phyloP scores from a whole-genome alignment of 2,329 filamentous ascomycete genomes.

The Botryotinia globosa region DNA sequence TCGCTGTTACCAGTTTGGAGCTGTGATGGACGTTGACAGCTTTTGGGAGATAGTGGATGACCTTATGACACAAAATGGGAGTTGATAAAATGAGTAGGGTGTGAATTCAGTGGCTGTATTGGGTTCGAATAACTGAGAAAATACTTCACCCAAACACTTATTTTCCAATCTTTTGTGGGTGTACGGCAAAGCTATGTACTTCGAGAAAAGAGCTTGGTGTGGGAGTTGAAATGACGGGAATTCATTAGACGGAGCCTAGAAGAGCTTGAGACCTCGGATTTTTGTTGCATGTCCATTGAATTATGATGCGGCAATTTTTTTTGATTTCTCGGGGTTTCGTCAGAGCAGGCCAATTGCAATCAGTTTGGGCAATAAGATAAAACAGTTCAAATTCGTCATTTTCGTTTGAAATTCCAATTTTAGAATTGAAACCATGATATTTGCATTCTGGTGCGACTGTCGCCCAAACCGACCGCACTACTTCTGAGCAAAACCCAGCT shows the following conservation, averaged over 20 bases:
- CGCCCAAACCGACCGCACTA: neutral
- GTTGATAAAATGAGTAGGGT: neutral
- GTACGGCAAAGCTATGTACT: neutral
- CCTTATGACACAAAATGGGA: conserved; percentile 13
- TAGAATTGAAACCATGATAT: neutral
- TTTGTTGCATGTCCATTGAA: neutral
- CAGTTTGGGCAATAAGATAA: neutral
- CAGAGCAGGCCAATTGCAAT: neutral
- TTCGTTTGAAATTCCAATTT: neutral
- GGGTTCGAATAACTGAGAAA: neutral
- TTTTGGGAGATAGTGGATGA: conserved; percentile 32
- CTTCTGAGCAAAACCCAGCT: neutral
- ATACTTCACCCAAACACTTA: neutral
- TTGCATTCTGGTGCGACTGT: neutral
- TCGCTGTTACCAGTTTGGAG: conserved; percentile 33
- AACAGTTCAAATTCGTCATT: neutral
- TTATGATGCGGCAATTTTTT: too few species aligned
- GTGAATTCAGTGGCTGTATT: neutral
- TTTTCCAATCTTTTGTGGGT: neutral
- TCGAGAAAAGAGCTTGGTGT: too few species aligned
- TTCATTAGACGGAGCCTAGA: neutral
- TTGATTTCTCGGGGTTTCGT: fast-evolving
- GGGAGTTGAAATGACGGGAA: neutral
- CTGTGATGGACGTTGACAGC: conserved; percentile 30
- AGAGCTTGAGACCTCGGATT: neutral